Evolutionary conservation across 176 grass and related monocot species (phyloP), one percentile per base, ranked within the genome.

Genomic region (Tuctoria greenei): DNA sequence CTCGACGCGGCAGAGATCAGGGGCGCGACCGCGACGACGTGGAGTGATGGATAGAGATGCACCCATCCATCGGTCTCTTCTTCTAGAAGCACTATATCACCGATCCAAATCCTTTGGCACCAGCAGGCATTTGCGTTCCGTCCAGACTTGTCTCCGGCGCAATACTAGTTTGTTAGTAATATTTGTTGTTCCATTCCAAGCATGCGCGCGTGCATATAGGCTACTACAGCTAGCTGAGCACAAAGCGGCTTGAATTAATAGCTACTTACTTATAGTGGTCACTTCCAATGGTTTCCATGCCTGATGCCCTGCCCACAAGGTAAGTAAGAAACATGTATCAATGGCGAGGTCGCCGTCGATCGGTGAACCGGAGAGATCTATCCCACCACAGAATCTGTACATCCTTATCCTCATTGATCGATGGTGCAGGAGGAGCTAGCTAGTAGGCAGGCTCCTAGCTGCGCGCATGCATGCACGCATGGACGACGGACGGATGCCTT

Each of bases 341-440:
- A 5, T 18, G 34, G 38, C 3, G 54, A 11, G 54, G 54, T 57
- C 54, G 68, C 68, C 85, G 68, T 74, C 85, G 68, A n/a, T n/a
- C n/a, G n/a, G 85, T 87, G 74, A 73, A 83, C 40, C 34, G 85
- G 85, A 87, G 68, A 78, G 80, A 79, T 62, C 41, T n/a, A n/a
- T n/a, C n/a, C 68, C 85, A 87, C 79, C 79, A 31, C 10, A 0
- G 15, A 7, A n/a, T 5, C 36, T 9, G 31, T 39, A 18, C 51
- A 12, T 21, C 13, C 41, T n/a, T 24, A 11, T 21, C n/a, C 20
- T 52, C 54, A 4, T 36, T n/a, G n/a, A n/a, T n/a, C n/a, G n/a
- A n/a, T n/a, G n/a, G n/a, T n/a, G n/a, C n/a, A n/a, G n/a, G n/a
- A n/a, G n/a, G n/a, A n/a, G n/a, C n/a, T n/a, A n/a, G n/a, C n/a